A percentile compares a stretch with the other conserved stretches of the same genome.
Conservation (phyloP, 768 basidiomycete genomes). For the Multifurca ochricompacta region DNA sequence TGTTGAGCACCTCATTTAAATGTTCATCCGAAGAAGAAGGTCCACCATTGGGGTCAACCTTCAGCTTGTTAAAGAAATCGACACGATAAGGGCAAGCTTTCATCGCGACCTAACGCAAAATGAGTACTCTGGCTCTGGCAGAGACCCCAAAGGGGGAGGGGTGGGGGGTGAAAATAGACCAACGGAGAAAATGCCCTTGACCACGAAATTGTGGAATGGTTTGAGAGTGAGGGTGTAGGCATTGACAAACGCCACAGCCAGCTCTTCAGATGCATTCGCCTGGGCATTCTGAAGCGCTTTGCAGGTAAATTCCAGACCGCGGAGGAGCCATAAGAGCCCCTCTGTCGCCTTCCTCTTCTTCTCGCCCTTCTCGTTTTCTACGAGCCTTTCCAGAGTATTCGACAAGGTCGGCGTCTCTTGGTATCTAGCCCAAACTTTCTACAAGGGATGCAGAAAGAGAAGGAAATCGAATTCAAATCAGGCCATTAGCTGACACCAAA, state of each 20-base stretch:
- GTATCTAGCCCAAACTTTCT: conserved; percentile 90
- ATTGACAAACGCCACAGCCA: conserved; percentile 65
- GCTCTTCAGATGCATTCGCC: conserved; percentile 51
- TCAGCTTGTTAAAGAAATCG: conserved; percentile 51
- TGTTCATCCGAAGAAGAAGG: conserved; percentile 34
- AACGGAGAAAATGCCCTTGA: conserved; percentile 47
- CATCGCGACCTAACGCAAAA: conserved; percentile 46
- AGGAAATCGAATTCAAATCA: no score
- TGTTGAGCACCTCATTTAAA: conserved; percentile 39
- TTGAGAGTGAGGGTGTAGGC: conserved; percentile 80
- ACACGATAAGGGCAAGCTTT: conserved; percentile 57
- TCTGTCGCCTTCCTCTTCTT: conserved; percentile 87
- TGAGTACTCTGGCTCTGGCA: not conserved
- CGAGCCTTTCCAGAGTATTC: conserved; percentile 74
- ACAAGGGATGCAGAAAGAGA: conserved; percentile 5
- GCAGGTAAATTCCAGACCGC: conserved; percentile 87
- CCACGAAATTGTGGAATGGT: conserved; percentile 75
- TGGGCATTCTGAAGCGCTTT: conserved; percentile 68
- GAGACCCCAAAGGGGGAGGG: not conserved
- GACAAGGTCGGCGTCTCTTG: conserved; percentile 56
- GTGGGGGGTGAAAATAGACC: no score
- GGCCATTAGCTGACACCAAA: not conserved
- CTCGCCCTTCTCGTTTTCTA: conserved; percentile 75
- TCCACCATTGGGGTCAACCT: conserved; percentile 31
- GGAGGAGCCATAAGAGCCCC: conserved; percentile 88